phyloP scores from a whole-genome alignment of 257 asterid species.

The Marsdenia floribunda region DNA sequence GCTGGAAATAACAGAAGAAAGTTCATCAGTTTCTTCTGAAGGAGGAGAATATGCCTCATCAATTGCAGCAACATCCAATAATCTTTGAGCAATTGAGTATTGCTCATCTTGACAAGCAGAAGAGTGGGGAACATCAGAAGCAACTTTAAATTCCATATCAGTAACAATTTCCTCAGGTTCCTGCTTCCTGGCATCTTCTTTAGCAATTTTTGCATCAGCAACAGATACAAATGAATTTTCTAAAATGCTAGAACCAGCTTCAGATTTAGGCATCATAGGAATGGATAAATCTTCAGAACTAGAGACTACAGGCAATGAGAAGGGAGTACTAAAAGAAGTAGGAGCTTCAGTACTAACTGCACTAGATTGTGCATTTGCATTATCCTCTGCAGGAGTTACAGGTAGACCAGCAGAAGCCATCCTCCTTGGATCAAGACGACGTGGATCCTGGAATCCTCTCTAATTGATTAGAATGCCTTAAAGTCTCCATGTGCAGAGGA shows the following conservation, averaged over 20 bases:
- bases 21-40: conserved; percentile 67
- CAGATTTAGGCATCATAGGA: conserved; percentile 39
- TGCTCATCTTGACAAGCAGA: conserved; percentile 40
- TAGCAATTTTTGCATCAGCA: conserved; percentile 26
- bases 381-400: conserved; percentile 49
- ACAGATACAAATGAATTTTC: conserved; percentile 32
- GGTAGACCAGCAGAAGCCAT: conserved; percentile 48
- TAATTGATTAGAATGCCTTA: conserved; percentile 1
- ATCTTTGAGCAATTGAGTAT: conserved; percentile 33
- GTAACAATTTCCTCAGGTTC: conserved; percentile 33
- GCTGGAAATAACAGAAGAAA: conserved; percentile 41
- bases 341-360: conserved; percentile 42
- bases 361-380: conserved; percentile 33
- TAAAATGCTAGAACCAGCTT: conserved; percentile 29
- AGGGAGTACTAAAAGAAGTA: conserved; percentile 30
- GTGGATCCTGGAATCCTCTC: conserved; percentile 74
- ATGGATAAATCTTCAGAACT: conserved; percentile 36
- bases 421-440: conserved; percentile 96
- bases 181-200: conserved; percentile 39
- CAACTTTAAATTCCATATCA: conserved; percentile 37
- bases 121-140: conserved; percentile 29
- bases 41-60: conserved; percentile 76
- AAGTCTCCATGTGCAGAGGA: not conserved
- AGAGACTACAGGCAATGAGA: conserved; percentile 29
- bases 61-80: conserved; percentile 33